Evolutionary conservation across 2,329 filamentous ascomycete species (phyloP).

Genomic region (Colletotrichum echinochloae): DNA sequence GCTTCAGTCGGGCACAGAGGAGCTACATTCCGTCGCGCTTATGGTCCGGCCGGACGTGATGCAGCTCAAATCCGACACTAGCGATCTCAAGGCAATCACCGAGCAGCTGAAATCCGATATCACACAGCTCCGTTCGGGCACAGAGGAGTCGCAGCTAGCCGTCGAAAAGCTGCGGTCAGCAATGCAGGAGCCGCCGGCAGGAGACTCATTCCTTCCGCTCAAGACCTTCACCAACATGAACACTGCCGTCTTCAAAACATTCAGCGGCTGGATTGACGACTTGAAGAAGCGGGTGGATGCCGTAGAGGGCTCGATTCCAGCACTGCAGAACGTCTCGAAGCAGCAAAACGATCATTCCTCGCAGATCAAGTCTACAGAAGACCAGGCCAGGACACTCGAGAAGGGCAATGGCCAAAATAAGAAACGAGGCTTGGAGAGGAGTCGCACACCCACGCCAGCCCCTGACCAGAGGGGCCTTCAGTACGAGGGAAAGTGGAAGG

Average conservation of each 20-base stretch:
- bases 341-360: background rate
- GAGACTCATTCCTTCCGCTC: conserved; percentile 13
- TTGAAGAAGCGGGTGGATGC: background rate
- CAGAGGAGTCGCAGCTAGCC: background rate
- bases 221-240: conserved; percentile 12
- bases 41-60: background rate
- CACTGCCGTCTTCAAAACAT: background rate
- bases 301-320: conserved; percentile 10
- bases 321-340: background rate
- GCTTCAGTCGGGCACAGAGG: background rate
- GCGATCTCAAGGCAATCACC: background rate
- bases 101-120: conserved; percentile 6
- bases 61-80: background rate
- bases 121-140: background rate
- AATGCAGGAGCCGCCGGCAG: background rate
- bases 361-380: background rate
- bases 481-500: conserved; percentile 15
- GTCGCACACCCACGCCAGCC: background rate
- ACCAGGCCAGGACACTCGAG: background rate
- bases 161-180: conserved; percentile 5
- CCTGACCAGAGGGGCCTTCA: background rate
- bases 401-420: background rate
- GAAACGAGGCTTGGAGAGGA: background rate
- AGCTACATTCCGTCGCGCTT: background rate
- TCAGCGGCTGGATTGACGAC: conserved; percentile 20